Percentiles rank a stretch among this genome's conserved stretches.
Conservation (phyloP, 768 basidiomycete species). For the Tephrocybe sp. region DNA sequence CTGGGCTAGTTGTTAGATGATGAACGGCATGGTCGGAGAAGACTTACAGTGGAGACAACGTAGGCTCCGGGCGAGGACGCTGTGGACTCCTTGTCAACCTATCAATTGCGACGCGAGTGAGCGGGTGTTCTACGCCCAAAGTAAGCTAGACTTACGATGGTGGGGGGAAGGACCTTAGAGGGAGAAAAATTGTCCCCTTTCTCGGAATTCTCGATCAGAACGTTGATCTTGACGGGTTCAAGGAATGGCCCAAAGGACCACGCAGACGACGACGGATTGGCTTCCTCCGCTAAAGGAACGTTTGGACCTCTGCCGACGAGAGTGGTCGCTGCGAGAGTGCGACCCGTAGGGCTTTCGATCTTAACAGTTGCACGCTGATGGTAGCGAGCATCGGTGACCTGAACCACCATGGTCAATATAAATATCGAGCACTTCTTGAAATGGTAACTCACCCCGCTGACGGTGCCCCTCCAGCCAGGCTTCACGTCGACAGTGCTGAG, state of each 20-base stretch:
- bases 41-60: constrained; percentile 11
- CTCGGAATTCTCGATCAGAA: constrained; percentile 3
- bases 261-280: not conserved
- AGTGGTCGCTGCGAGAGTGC: constrained; percentile 1
- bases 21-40: too few relatives aligned
- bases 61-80: not conserved
- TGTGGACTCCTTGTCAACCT: constrained; percentile 5
- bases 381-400: constrained; percentile 3
- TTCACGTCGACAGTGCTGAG: not conserved
- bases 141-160: constrained; percentile 1
- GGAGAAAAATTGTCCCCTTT: not conserved
- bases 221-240: not conserved
- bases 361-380: constrained; percentile 10
- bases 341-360: constrained; percentile 1
- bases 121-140: not conserved
- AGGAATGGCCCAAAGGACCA: constrained; percentile 14
- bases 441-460: constrained; percentile 9
- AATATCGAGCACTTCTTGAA: too few relatives aligned
- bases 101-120: not conserved
- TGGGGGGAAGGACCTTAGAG: constrained; percentile 5
- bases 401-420: too few relatives aligned
- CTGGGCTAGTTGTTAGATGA: not conserved
- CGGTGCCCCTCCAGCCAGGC: constrained; percentile 5
- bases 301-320: constrained; percentile 6
- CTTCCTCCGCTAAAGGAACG: constrained; percentile 4